Base-by-base conservation (phyloP, 257 asterid species). In the Solanum piurae region DNA sequence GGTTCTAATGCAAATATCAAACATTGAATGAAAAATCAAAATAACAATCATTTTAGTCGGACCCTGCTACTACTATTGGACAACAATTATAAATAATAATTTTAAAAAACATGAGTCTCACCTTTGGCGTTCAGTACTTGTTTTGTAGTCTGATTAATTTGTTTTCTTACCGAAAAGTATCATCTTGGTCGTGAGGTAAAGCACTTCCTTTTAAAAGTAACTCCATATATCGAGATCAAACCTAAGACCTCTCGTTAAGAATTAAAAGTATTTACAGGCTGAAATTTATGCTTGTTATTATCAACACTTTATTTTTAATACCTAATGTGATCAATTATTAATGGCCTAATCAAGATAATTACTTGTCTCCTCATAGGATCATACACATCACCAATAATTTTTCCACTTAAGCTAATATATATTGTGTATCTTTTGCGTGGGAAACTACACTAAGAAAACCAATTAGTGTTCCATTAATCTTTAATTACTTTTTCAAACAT, bases 371-470 rank as follows among this genome's bases (percentile, higher is more conserved):
- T n/a, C n/a, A n/a, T n/a, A n/a, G n/a, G n/a, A 5, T 60, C 34
- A n/a, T 23, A 62, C 25, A 34, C 5, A 62, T 9, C 60, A 84
- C 25, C 38, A 58, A 55, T 10, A 34, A 36, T 29, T 84, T n/a
- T 37, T 82, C 34, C 38, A 18, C 86, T 87, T 29, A 86, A 13
- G 79, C 71, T 36, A 87, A 74, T 71, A 42, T 72, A 69, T 20
- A 44, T 16, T 40, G 84, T 52, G 87, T 58, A 92, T 90, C 92
- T 90, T 89, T 92, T 92, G 96, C 94, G 93, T 90, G 92, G 80
- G 92, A 93, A 91, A 91, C 87, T 87, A 79, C 86, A 62, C 42
- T 87, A 92, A 91, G 93, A 89, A 31, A 92, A 88, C 44, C 77
- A 88, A 75, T 77, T 76, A 38, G 49, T 90, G 89, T 89, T 83